phyloP scores from a whole-genome alignment of 2,329 filamentous ascomycete genomes.

The Fusarium buharicum region DNA sequence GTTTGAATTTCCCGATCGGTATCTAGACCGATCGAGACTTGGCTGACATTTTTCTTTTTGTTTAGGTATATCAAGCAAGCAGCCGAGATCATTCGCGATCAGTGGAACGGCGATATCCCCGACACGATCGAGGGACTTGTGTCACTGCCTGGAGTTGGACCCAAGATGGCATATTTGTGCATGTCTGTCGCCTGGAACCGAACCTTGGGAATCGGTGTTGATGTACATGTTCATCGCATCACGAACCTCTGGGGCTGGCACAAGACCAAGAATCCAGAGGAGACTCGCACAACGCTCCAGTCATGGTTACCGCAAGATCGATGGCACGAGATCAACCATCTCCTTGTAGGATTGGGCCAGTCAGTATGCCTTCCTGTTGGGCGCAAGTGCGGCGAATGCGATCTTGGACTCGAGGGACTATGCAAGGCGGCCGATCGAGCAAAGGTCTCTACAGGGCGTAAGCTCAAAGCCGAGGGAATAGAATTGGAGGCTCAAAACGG shows the following conservation, averaged over 20 bases:
- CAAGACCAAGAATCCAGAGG: slow-evolving; percentile 81
- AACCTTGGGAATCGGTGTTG: slow-evolving; percentile 85
- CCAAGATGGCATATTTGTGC: slow-evolving; percentile 94
- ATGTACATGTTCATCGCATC: slow-evolving; percentile 94
- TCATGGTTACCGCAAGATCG: slow-evolving; percentile 83
- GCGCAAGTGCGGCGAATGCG: slow-evolving; percentile 85
- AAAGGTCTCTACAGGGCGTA: slow-evolving; percentile 68
- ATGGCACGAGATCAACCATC: slow-evolving; percentile 92
- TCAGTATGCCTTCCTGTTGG: slow-evolving; percentile 85
- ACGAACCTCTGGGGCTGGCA: slow-evolving; percentile 96
- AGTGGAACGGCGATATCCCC: slow-evolving; percentile 81
- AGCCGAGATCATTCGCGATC: slow-evolving; percentile 76
- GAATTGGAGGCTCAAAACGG: slow-evolving; percentile 41
- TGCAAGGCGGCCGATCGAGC: slow-evolving; percentile 77
- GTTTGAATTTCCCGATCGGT: slow-evolving; percentile 39
- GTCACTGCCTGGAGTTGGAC: slow-evolving; percentile 85
- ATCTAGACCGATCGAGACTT: neutral
- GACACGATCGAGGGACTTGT: slow-evolving; percentile 79
- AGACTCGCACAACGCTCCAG: slow-evolving; percentile 79
- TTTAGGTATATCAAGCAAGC: slow-evolving; percentile 74
- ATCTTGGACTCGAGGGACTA: slow-evolving; percentile 77
- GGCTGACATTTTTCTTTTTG: slow-evolving; percentile 27
- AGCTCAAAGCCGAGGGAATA: slow-evolving; percentile 49
- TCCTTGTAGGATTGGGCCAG: slow-evolving; percentile 90
- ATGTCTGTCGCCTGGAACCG: slow-evolving; percentile 76